These are phyloP conservation scores for Capsicum chinense DNA, from an alignment of 257 asterid genomes.

Conservation along the genomic window DNA sequence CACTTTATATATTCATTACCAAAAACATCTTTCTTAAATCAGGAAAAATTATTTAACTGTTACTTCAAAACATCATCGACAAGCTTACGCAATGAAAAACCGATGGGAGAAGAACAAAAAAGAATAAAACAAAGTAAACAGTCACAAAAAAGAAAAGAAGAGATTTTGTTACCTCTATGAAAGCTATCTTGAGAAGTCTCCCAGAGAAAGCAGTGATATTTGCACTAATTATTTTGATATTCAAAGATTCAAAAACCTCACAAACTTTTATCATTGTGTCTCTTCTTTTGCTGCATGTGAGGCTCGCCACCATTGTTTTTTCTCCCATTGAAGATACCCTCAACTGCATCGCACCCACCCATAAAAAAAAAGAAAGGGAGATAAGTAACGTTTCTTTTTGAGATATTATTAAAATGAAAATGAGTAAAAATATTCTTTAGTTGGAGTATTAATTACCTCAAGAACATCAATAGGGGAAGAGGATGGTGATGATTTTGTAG, in stretches of 20 bases:
- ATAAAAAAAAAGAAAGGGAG: not conserved
- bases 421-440: not conserved
- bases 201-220: conserved; percentile 71
- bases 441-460: conserved; percentile 53
- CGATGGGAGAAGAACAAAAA: not conserved
- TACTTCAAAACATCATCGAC: not conserved
- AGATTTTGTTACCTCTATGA: conserved; percentile 63
- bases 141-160: conserved; percentile 18
- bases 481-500: conserved; percentile 30
- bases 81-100: not conserved
- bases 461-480: conserved; percentile 64
- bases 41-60: not conserved
- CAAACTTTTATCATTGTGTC: conserved; percentile 83
- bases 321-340: conserved; percentile 70
- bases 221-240: conserved; percentile 76
- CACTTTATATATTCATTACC: not conserved
- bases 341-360: conserved; percentile 48
- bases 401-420: not conserved
- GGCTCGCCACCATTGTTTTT: conserved; percentile 69
- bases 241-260: conserved; percentile 70
- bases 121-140: not conserved
- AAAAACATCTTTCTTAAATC: not conserved
- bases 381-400: not conserved
- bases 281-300: conserved; percentile 69
- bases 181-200: conserved; percentile 65